These are phyloP conservation scores for Cryphonectria japonica DNA, from an alignment of 2,329 filamentous ascomycete genomes.

Conservation along the genomic window DNA sequence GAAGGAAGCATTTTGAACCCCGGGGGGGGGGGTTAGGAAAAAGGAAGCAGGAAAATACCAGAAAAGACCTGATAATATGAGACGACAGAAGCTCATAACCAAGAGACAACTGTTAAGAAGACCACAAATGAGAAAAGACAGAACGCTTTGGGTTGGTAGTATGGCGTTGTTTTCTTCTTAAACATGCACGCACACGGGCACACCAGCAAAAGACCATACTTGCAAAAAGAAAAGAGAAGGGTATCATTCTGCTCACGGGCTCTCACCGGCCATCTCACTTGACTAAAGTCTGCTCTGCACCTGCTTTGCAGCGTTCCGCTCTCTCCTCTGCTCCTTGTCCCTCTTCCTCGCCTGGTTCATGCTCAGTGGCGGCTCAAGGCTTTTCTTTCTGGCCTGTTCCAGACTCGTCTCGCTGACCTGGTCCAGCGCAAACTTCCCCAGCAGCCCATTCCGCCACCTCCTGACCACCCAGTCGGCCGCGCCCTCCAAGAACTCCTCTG, in stretches of 20 bases:
- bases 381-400: slow-evolving; percentile 66
- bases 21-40: not conserved
- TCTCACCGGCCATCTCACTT: not conserved
- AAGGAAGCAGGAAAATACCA: not conserved
- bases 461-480: slow-evolving; percentile 81
- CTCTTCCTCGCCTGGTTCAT: slow-evolving; percentile 68
- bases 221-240: slow-evolving; percentile 17
- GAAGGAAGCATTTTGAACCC: not conserved
- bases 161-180: no score
- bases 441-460: slow-evolving; percentile 75
- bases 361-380: slow-evolving; percentile 30
- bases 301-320: slow-evolving; percentile 39
- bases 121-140: no score
- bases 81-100: not conserved
- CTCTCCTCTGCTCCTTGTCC: slow-evolving; percentile 61
- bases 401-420: slow-evolving; percentile 62
- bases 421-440: slow-evolving; percentile 82
- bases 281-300: slow-evolving; percentile 8
- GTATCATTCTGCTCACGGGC: slow-evolving; percentile 18
- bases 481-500: slow-evolving; percentile 69
- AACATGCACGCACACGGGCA: no score
- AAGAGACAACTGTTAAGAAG: not conserved
- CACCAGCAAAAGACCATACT: not conserved
- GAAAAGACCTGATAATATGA: not conserved
- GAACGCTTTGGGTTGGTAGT: no score